phyloP scores from a whole-genome alignment of 352 stramenopile genomes.

The Globisporangium lucens region DNA sequence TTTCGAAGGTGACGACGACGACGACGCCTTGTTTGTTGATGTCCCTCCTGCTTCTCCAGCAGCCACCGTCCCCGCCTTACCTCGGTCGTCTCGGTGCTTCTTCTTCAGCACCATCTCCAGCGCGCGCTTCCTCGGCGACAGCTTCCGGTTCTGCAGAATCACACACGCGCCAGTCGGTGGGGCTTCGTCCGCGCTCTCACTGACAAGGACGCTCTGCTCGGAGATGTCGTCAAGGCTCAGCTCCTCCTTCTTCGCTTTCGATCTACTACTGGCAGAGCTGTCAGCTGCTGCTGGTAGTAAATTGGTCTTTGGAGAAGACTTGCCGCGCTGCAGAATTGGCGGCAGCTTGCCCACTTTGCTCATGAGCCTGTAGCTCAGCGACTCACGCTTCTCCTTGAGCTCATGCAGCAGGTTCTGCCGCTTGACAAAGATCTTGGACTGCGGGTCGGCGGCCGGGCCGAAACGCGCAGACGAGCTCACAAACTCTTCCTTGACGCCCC shows the following conservation, averaged over 20 bases:
- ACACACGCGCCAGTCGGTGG: slow-evolving; percentile 46
- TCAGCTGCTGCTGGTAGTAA: not conserved
- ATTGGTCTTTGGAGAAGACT: not conserved
- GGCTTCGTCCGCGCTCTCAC: slow-evolving; percentile 17
- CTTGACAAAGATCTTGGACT: slow-evolving; percentile 58
- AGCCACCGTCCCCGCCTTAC: not conserved
- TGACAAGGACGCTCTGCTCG: slow-evolving; percentile 3
- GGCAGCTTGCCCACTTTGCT: slow-evolving; percentile 53
- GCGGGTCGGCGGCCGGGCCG: slow-evolving; percentile 44
- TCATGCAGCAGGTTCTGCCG: slow-evolving; percentile 72
- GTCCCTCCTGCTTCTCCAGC: not conserved
- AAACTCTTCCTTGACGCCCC: slow-evolving; percentile 33
- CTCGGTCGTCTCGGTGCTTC: slow-evolving; percentile 44
- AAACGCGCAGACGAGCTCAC: slow-evolving; percentile 59
- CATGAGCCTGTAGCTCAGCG: slow-evolving; percentile 66
- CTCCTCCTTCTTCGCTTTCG: not conserved
- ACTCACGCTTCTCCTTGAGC: slow-evolving; percentile 66
- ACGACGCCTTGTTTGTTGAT: not conserved
- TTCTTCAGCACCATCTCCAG: slow-evolving; percentile 68
- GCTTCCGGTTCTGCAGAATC: slow-evolving; percentile 61
- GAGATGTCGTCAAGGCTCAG: slow-evolving; percentile 3
- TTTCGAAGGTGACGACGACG: not conserved
- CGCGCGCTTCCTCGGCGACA: slow-evolving; percentile 64
- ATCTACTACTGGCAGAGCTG: not conserved
- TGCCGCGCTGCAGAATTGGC: slow-evolving; percentile 35